Evolutionary conservation across 306 rosid species (phyloP).

Genomic region (Medicago arabica): DNA sequence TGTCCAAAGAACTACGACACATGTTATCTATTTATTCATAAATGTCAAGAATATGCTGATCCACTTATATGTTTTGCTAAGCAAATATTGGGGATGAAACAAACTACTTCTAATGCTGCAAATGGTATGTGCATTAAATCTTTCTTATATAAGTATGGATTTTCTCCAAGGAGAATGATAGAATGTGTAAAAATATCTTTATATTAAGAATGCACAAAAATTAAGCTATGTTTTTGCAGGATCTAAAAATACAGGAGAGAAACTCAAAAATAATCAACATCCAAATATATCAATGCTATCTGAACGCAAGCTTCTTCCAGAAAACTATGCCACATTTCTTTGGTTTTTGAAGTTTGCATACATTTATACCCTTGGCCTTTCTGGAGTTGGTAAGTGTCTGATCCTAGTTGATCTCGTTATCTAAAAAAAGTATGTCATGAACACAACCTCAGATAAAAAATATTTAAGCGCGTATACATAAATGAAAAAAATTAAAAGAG

Average conservation of each 20-base stretch:
- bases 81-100: background rate
- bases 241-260: background rate
- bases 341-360: conserved; percentile 15
- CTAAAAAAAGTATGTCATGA: background rate
- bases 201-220: background rate
- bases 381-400: background rate
- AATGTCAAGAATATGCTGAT: background rate
- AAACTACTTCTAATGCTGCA: background rate
- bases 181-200: too few relatives aligned
- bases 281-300: background rate
- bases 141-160: background rate
- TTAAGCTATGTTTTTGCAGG: background rate
- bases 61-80: background rate
- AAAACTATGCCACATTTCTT: conserved; percentile 17
- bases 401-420: background rate
- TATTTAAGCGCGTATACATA: too few relatives aligned
- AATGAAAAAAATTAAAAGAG: too few relatives aligned
- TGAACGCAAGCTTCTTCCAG: background rate
- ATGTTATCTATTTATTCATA: background rate
- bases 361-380: conserved; percentile 11
- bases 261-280: background rate
- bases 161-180: too few relatives aligned
- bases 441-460: too few relatives aligned
- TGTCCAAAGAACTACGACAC: conserved; percentile 12
- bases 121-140: background rate